phyloP scores from a whole-genome alignment of 2,329 filamentous ascomycete genomes.

The Aspergillus texensis region DNA sequence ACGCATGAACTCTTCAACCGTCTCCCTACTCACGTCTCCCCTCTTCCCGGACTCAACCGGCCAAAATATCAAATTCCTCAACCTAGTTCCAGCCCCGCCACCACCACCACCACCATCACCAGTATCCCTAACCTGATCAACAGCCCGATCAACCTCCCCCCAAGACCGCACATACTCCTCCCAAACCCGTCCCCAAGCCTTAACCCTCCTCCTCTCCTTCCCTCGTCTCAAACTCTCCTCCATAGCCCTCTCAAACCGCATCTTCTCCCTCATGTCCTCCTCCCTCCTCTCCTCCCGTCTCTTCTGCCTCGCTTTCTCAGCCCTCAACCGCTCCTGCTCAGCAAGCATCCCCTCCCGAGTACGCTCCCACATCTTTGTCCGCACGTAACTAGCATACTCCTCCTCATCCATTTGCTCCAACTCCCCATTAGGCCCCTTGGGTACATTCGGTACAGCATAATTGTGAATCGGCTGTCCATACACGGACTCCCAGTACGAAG shows the following conservation, averaged over 20 bases:
- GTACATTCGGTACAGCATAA: slow-evolving; percentile 60
- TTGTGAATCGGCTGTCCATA: slow-evolving; percentile 93
- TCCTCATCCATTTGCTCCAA: slow-evolving; percentile 90
- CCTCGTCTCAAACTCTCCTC: slow-evolving; percentile 70
- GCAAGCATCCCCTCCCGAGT: slow-evolving; percentile 82
- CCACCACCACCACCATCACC: neutral
- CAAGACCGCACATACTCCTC: slow-evolving; percentile 66
- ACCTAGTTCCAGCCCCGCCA: slow-evolving; percentile 9
- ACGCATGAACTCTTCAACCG: slow-evolving; percentile 71
- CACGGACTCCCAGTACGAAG: slow-evolving; percentile 92
- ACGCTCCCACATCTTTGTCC: slow-evolving; percentile 92
- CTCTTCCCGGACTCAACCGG: slow-evolving; percentile 67
- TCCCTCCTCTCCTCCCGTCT: slow-evolving; percentile 40
- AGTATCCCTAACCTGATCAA: slow-evolving; percentile 14
- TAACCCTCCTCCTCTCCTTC: slow-evolving; percentile 57
- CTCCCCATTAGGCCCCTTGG: slow-evolving; percentile 54
- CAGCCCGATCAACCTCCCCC: slow-evolving; percentile 51
- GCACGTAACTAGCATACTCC: slow-evolving; percentile 84
- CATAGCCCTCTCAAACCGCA: slow-evolving; percentile 63
- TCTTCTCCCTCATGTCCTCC: slow-evolving; percentile 28
- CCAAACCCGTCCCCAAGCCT: slow-evolving; percentile 63
- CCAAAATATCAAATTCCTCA: slow-evolving; percentile 65
- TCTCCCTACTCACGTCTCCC: slow-evolving; percentile 59
- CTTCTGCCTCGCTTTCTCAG: slow-evolving; percentile 53
- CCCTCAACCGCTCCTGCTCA: slow-evolving; percentile 67